Percentiles rank a stretch among this genome's conserved stretches.
These are phyloP conservation scores for Aspergillus ustus DNA, from an alignment of 2,329 filamentous ascomycete genomes.

Conservation along the genomic window DNA sequence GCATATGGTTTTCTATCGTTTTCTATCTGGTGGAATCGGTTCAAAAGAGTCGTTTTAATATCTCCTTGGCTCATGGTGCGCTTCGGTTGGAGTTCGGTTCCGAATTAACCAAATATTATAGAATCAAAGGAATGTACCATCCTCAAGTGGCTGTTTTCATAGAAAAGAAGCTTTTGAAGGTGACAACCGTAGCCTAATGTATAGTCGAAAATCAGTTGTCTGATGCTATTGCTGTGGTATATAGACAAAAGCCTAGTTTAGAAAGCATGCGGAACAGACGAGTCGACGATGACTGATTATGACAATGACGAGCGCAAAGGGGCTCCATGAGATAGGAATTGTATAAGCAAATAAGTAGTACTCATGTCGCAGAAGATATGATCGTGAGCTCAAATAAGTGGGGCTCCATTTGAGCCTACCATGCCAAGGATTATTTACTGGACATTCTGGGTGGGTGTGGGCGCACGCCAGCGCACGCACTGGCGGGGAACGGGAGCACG, in stretches of 20 bases:
- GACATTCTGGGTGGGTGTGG: too few species aligned
- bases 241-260: conserved; percentile 1
- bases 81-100: conserved; percentile 6
- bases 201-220: conserved; percentile 5
- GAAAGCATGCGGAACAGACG: conserved; percentile 4
- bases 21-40: conserved; percentile 5
- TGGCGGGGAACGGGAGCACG: too few species aligned
- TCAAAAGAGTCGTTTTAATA: conserved; percentile 7
- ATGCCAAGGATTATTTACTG: too few species aligned
- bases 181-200: too few species aligned
- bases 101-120: neutral
- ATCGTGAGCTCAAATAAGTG: conserved; percentile 5
- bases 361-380: neutral
- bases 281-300: neutral
- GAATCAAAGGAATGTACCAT: too few species aligned
- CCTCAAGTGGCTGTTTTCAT: neutral
- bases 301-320: conserved; percentile 6
- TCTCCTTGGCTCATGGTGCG: conserved; percentile 5
- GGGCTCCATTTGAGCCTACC: conserved; percentile 7
- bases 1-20: conserved; percentile 1
- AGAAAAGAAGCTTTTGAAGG: neutral
- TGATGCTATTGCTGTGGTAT: neutral
- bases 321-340: conserved; percentile 4
- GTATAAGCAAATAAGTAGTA: too few species aligned
- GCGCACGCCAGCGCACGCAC: too few species aligned